Conservation (phyloP, 1,284 basidiomycete species). For the Cryptococcus floricola region DNA sequence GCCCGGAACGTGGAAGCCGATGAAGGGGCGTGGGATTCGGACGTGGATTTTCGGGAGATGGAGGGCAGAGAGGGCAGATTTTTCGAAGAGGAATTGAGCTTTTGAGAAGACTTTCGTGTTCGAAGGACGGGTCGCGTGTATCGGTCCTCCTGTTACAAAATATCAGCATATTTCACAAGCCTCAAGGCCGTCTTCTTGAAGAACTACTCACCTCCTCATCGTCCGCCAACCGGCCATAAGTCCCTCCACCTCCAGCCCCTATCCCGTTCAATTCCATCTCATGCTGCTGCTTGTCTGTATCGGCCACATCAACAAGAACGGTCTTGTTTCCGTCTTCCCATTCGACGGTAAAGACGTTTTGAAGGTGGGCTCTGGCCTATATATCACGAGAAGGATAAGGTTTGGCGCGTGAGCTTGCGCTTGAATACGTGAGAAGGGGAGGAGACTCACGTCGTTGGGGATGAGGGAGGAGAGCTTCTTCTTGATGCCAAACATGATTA, state of each 20-base stretch:
- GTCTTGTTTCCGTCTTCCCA: conserved; percentile 41
- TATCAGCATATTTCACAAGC: background rate
- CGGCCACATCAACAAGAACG: conserved; percentile 37
- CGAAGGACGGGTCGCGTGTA: background rate
- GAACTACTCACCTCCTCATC: conserved; percentile 22
- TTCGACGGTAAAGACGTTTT: conserved; percentile 43
- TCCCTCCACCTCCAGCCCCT: conserved; percentile 5
- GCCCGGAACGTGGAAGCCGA: background rate
- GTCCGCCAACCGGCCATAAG: conserved; percentile 31
- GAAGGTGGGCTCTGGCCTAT: conserved; percentile 23
- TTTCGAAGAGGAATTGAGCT: background rate
- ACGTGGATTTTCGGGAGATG: background rate
- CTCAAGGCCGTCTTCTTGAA: background rate
- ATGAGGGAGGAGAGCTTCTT: conserved; percentile 15
- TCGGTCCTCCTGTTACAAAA: background rate
- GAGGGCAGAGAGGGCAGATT: background rate
- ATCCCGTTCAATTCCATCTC: conserved; percentile 33
- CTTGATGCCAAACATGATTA: conserved; percentile 14
- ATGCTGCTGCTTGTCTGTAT: conserved; percentile 3
- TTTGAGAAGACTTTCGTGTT: background rate
- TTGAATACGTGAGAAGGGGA: background rate
- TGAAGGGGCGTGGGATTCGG: background rate
- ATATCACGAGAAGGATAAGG: background rate
- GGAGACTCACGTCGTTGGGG: conserved; percentile 12
- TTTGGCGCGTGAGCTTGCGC: background rate